Evolutionary conservation across 139 green algal genomes (phyloP).

Genomic region (Penium margaritaceum): DNA sequence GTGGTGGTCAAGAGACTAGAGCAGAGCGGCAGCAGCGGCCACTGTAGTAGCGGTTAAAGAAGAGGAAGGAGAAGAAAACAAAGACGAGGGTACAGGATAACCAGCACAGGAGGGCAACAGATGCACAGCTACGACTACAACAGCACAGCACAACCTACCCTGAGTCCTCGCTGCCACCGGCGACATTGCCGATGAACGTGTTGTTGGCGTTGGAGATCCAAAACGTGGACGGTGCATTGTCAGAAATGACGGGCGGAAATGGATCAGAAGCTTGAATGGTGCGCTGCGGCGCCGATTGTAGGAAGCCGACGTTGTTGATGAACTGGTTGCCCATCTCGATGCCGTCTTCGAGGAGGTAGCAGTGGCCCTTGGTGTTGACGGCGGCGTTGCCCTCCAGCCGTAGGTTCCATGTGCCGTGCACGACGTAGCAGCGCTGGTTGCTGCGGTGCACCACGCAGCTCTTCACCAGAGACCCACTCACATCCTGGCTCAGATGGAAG

Average conservation of each 20-base stretch:
- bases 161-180: slow-evolving; percentile 37
- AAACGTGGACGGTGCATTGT: slow-evolving; percentile 64
- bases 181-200: slow-evolving; percentile 49
- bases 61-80: too few relatives aligned
- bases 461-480: background rate
- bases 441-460: background rate
- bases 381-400: slow-evolving; percentile 52
- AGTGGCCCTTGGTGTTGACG: slow-evolving; percentile 62
- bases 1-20: too few relatives aligned
- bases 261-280: background rate
- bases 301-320: slow-evolving; percentile 58
- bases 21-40: too few relatives aligned
- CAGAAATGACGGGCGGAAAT: slow-evolving; percentile 41
- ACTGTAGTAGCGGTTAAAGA: too few relatives aligned
- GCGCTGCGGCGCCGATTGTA: slow-evolving; percentile 12
- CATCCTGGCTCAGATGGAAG: slow-evolving; percentile 53
- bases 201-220: slow-evolving; percentile 72
- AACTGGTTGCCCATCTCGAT: slow-evolving; percentile 49
- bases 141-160: too few relatives aligned
- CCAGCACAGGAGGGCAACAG: too few relatives aligned
- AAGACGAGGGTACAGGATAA: too few relatives aligned
- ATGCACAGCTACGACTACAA: too few relatives aligned
- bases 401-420: slow-evolving; percentile 43
- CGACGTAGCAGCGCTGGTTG: slow-evolving; percentile 35
- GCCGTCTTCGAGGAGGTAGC: slow-evolving; percentile 55